Conservation (phyloP, 1,284 basidiomycete genomes). For the Ganoderma lingzhi region DNA sequence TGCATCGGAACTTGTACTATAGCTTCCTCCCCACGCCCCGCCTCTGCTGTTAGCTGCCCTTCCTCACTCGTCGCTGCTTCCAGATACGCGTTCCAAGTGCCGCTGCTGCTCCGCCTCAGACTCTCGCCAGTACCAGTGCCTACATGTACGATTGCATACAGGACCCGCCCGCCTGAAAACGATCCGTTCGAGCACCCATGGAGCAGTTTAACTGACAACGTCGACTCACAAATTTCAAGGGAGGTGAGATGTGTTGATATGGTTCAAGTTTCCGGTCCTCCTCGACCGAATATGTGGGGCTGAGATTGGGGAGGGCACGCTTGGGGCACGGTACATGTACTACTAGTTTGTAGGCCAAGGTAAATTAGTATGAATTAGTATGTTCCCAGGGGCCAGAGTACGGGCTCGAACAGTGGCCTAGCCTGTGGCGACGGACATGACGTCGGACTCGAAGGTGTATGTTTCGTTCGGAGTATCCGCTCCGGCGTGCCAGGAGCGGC, state of each 20-base stretch:
- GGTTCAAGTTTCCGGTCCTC: neutral
- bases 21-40: conserved; percentile 15
- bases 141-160: conserved; percentile 6
- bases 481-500: conserved; percentile 2
- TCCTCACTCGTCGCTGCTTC: neutral
- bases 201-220: too few species aligned
- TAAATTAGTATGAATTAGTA: neutral
- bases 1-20: conserved; percentile 37
- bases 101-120: neutral
- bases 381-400: neutral
- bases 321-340: neutral
- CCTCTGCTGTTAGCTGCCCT: conserved; percentile 1
- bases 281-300: neutral
- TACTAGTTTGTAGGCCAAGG: too few species aligned
- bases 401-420: conserved; percentile 1
- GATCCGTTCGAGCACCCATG: neutral
- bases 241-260: too few species aligned
- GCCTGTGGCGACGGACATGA: conserved; percentile 1
- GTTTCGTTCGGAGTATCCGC: neutral
- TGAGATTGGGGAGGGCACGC: neutral
- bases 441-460: neutral
- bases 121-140: neutral
- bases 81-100: neutral
- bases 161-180: conserved; percentile 1
- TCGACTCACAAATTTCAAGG: too few species aligned